These are phyloP conservation scores for Linum tenue DNA, from an alignment of 345 rosid genomes.

Conservation along the genomic window DNA sequence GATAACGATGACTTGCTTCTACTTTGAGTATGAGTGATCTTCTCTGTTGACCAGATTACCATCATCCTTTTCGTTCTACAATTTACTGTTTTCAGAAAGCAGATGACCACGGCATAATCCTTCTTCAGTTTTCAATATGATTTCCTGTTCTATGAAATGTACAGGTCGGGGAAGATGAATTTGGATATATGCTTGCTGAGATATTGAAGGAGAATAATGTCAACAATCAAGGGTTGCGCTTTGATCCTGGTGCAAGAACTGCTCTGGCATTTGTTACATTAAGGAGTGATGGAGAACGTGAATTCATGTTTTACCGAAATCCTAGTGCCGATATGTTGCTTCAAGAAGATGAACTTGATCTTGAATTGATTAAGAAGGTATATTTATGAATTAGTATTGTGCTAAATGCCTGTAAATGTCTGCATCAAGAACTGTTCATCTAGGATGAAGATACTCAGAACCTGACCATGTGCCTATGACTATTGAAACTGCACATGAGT, in stretches of 20 bases:
- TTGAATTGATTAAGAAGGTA: conserved; percentile 77
- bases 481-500: too few species aligned
- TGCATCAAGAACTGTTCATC: not conserved
- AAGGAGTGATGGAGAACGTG: conserved; percentile 83
- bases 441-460: too few species aligned
- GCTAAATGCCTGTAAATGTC: not conserved
- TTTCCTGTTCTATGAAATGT: conserved; percentile 12
- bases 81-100: too few species aligned
- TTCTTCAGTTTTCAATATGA: not conserved
- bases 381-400: not conserved
- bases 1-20: too few species aligned
- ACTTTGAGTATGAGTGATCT: too few species aligned
- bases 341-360: conserved; percentile 70
- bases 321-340: conserved; percentile 98
- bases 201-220: conserved; percentile 82
- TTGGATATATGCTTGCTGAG: conserved; percentile 88
- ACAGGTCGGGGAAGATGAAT: conserved; percentile 98
- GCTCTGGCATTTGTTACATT: conserved; percentile 93
- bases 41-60: too few species aligned
- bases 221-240: conserved; percentile 69
- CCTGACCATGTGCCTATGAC: too few species aligned
- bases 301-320: conserved; percentile 95
- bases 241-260: conserved; percentile 86
- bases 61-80: too few species aligned
- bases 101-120: not conserved